A percentile compares a stretch with the other conserved stretches of the same genome.
phyloP scores from a whole-genome alignment of 805 yeast species.

The Yarrowia yakushimensis region DNA sequence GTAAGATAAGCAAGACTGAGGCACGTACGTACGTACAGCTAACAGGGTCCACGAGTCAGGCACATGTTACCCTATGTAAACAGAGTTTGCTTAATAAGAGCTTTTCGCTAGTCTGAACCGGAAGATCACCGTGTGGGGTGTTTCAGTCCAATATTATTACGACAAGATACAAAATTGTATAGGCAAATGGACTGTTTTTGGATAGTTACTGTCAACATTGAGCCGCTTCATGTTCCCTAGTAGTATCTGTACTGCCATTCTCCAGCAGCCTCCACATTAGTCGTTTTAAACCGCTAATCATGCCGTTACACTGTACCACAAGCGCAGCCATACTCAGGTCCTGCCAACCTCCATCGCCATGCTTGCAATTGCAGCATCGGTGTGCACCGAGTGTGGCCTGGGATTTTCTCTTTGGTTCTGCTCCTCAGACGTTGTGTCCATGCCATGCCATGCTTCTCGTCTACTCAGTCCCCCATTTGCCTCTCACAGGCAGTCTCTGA shows the following conservation, averaged over 20 bases:
- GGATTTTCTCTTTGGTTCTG: not conserved
- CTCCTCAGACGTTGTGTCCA: conserved; percentile 26
- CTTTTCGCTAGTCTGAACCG: no score
- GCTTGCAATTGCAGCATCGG: not conserved
- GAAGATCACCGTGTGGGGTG: no score
- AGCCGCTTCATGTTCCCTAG: not conserved
- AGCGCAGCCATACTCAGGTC: not conserved
- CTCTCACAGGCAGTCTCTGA: conserved; percentile 23
- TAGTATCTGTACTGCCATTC: no score
- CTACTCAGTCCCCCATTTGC: conserved; percentile 24
- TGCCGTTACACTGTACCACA: not conserved
- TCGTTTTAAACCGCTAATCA: not conserved
- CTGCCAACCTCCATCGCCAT: conserved; percentile 23
- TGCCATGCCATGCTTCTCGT: conserved; percentile 22
- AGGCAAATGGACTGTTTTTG: not conserved
- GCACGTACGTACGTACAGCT: not conserved
- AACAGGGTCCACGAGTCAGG: conserved; percentile 9
- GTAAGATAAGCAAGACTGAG: no score
- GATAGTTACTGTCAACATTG: not conserved
- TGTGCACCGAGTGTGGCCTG: conserved; percentile 1
- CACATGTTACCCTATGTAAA: conserved; percentile 13
- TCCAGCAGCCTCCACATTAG: not conserved
- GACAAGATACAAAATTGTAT: not conserved
- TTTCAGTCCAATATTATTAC: no score
- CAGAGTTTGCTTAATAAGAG: not conserved